Base-by-base conservation (phyloP, 1,139 yeast genomes). In the Pichia sorboxylosa region DNA sequence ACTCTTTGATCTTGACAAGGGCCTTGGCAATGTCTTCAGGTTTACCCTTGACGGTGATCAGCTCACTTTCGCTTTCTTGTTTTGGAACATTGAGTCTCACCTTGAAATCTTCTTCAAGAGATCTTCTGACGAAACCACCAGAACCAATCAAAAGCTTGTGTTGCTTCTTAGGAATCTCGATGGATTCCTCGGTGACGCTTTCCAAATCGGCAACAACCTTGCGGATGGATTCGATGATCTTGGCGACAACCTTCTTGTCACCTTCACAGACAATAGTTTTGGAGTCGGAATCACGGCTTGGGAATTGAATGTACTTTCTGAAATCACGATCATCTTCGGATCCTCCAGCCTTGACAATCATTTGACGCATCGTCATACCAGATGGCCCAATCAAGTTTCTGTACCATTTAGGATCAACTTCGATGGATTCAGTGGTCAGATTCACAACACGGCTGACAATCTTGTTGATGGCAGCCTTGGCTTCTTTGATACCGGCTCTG, bases 61-160 rank as follows among this genome's bases (percentile, higher is more conserved):
- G 49, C 10, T 64, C 56, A 31, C 76, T 62, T 31, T 64, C 57
- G 41, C 60, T 65, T 41, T 62, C 62, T 45, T 70, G 65, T 51
- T 73, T 69, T 42, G 97, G 97, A 49, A 90, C 71, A 32, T 63
- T 66, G 37, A 90, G 58, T 19, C 57, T 52, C 30, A 83, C 90
- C 13, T 64, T 62, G 55, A 66, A 81, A 45, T 79, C 83, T 17
- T 67, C 63, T 61, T 85, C 93, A 41, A 85, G 58, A 9, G 71
- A 65, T 45, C 79, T 78, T 59, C 90, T 83, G 37, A 71, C 68
- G 11, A 73, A 52, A 27, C 97, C 97, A 39, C 76, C 76, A 27
- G 87, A 74, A 25, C 97, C 97, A 55, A 90, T 74, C 39, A 90
- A 54, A 16, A 74, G 64, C 47, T 85, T 72, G 48, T 83, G 92